Conservation (phyloP, 768 basidiomycete genomes). For the Pleurotus tuber-regium region DNA sequence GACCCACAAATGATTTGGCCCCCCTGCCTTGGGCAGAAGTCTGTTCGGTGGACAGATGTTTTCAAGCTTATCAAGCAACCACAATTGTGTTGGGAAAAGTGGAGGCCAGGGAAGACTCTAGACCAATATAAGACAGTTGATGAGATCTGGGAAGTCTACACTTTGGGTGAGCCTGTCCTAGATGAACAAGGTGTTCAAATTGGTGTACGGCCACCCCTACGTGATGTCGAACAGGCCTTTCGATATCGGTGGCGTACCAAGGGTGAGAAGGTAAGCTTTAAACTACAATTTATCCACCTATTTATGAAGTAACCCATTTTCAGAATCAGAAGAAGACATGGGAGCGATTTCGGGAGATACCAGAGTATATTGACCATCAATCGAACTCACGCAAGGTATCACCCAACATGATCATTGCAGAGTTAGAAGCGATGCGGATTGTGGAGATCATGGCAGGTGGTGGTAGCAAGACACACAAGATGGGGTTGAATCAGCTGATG, state of each 20-base stretch:
- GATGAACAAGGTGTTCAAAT: conserved; percentile 18
- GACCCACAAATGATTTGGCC: conserved; percentile 13
- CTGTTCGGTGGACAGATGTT: conserved; percentile 21
- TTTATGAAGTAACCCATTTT: background rate
- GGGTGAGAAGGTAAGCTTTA: conserved; percentile 44
- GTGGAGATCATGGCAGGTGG: background rate
- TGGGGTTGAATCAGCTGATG: background rate
- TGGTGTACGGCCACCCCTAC: conserved; percentile 24
- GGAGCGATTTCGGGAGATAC: conserved; percentile 12
- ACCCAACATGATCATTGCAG: background rate
- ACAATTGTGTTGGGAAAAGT: conserved; percentile 21
- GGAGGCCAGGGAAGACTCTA: conserved; percentile 22
- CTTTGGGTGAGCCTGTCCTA: conserved; percentile 17
- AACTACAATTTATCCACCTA: background rate
- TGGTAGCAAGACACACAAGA: no score
- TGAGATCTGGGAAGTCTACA: conserved; percentile 19
- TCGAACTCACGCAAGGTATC: background rate
- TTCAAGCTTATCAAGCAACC: conserved; percentile 21
- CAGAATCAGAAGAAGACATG: conserved; percentile 2
- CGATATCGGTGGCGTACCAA: conserved; percentile 15
- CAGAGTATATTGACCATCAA: conserved; percentile 11
- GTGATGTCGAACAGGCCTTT: conserved; percentile 20
- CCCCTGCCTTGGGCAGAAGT: conserved; percentile 21
- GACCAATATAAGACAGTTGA: conserved; percentile 16
- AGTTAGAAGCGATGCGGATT: background rate